Percentiles rank a stretch among this genome's conserved stretches.
These are phyloP conservation scores for Schwanniomyces pseudopolymorphus DNA, from an alignment of 805 yeast species.

Conservation along the genomic window DNA sequence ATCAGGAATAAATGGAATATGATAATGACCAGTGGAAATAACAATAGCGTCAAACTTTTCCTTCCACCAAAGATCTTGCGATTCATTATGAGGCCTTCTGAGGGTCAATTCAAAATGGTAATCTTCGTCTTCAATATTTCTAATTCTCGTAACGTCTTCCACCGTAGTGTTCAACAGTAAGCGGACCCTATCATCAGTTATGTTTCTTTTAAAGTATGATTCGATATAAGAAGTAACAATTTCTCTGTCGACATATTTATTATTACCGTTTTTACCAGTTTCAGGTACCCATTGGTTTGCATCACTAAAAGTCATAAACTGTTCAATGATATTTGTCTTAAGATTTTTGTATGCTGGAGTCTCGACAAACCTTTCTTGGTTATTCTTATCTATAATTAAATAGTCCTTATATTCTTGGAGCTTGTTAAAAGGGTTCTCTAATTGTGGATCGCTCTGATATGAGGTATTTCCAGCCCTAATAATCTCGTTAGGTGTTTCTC, in stretches of 20 bases:
- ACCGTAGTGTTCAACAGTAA: conserved; percentile 34
- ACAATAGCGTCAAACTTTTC: conserved; percentile 41
- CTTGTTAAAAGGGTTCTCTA: conserved; percentile 21
- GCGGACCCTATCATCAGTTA: conserved; percentile 15
- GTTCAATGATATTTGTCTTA: conserved; percentile 44
- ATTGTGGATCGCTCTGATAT: conserved; percentile 27
- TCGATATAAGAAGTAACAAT: conserved; percentile 28
- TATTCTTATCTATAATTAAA: not conserved
- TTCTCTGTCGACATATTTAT: conserved; percentile 25
- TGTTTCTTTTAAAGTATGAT: conserved; percentile 22
- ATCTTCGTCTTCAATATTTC: conserved; percentile 2
- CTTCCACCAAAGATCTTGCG: conserved; percentile 36
- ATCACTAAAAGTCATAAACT: conserved; percentile 47
- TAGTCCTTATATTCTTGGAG: not conserved
- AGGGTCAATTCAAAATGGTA: conserved; percentile 20
- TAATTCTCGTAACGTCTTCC: conserved; percentile 31
- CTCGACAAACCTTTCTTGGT: conserved; percentile 28
- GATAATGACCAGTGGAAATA: conserved; percentile 50
- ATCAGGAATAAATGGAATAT: conserved; percentile 45
- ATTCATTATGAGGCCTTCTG: conserved; percentile 14
- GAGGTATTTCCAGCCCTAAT: conserved; percentile 20
- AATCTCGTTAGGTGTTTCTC: conserved; percentile 17
- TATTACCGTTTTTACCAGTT: conserved; percentile 15
- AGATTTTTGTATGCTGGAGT: conserved; percentile 28
- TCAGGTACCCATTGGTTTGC: conserved; percentile 32